A percentile compares a stretch with the other conserved stretches of the same genome.
Evolutionary conservation across 163 green algal species (phyloP).

Genomic region (Scenedesmus sp.): DNA sequence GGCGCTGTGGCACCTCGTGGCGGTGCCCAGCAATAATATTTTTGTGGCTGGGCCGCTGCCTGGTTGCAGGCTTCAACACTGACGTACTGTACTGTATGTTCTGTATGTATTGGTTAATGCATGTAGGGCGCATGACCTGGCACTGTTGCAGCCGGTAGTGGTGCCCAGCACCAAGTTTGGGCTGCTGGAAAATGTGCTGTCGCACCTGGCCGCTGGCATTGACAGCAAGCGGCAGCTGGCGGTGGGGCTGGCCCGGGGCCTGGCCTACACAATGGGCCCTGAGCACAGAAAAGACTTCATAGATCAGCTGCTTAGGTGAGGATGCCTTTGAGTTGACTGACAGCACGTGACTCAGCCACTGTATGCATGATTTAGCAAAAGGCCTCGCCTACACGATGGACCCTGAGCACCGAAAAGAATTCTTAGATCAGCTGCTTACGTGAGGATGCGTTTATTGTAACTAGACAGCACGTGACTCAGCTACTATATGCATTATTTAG

Average conservation of each 20-base stretch:
- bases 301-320: slow-evolving; percentile 59
- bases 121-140: slow-evolving; percentile 62
- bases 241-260: slow-evolving; percentile 65
- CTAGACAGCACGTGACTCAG: background rate
- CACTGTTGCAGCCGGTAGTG: slow-evolving; percentile 44
- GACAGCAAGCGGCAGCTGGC: slow-evolving; percentile 64
- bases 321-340: background rate
- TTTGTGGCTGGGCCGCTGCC: too few relatives aligned
- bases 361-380: background rate
- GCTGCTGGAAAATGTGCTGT: slow-evolving; percentile 65
- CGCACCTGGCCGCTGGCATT: slow-evolving; percentile 61
- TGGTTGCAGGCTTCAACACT: too few relatives aligned
- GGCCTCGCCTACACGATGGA: too few relatives aligned
- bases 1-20: too few relatives aligned
- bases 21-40: too few relatives aligned
- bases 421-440: too few relatives aligned
- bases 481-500: background rate
- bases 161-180: slow-evolving; percentile 70
- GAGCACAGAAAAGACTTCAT: slow-evolving; percentile 61
- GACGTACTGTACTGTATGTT: too few relatives aligned
- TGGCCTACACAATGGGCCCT: slow-evolving; percentile 70
- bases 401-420: too few relatives aligned
- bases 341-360: background rate
- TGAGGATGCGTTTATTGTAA: background rate
- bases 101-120: too few relatives aligned